These are phyloP conservation scores for Vitis riparia DNA, from an alignment of 164 flowering plant species.

Conservation along the genomic window DNA sequence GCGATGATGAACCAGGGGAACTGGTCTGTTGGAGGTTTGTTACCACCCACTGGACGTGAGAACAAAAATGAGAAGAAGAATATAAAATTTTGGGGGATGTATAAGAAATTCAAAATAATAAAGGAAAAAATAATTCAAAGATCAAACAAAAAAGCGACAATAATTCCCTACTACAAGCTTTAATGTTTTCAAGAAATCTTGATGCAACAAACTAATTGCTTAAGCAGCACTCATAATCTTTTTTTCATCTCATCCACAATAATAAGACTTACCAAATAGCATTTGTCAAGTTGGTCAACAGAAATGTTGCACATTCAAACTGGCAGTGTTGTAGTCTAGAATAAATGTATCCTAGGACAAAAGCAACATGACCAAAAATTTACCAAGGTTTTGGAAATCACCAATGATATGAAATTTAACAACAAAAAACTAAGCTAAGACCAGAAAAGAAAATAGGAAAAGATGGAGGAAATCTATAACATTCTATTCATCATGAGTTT, in stretches of 20 bases:
- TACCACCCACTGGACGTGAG: slow-evolving; percentile 77
- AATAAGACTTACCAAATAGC: background rate
- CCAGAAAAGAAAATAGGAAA: background rate
- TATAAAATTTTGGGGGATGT: background rate
- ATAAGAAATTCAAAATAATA: background rate
- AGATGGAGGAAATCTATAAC: background rate
- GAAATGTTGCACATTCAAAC: background rate
- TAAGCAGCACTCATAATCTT: background rate
- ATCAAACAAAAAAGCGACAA: too few relatives aligned
- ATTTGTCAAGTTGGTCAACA: background rate
- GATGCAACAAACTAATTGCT: background rate
- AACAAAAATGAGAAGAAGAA: slow-evolving; percentile 3
- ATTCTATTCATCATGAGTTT: background rate
- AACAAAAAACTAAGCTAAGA: background rate
- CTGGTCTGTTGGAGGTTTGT: slow-evolving; percentile 75
- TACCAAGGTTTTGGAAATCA: too few relatives aligned
- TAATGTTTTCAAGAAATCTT: too few relatives aligned
- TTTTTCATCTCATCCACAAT: background rate
- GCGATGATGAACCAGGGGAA: slow-evolving; percentile 37
- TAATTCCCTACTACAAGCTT: too few relatives aligned
- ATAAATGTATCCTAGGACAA: too few relatives aligned
- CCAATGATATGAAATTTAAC: too few relatives aligned
- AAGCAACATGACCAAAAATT: too few relatives aligned
- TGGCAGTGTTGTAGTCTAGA: background rate
- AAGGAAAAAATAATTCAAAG: background rate